Base-by-base conservation (phyloP, 495 filamentous ascomycete genomes). In the Letharia lupina region DNA sequence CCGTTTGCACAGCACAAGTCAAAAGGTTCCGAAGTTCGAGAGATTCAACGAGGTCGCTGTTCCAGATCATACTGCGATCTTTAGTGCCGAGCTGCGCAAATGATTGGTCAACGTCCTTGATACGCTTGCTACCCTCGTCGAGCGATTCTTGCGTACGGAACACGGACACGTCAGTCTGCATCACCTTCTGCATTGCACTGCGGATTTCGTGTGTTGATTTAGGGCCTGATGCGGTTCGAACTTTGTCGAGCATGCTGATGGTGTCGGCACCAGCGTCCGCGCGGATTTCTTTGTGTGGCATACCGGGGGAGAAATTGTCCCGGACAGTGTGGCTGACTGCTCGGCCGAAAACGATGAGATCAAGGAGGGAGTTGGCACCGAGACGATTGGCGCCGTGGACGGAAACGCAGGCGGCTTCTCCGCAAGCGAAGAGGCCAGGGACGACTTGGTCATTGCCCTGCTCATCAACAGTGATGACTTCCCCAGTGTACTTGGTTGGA, bases 11-110 rank as follows among this genome's bases (percentile, higher is more conserved):
- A 84, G 93, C 93, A 86, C 93, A 98, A 73, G 93, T 97, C 71
- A 98, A 79, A 69, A 98, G 75, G 76, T 98, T 98, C 70, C 91
- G 82, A 72, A 97, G 82, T 79, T 98, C 93, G 52, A 98, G 84
- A 39, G 92, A 95, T 85, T 98, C 93, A 63, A 96, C 89, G 40
- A 98, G 84, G 72, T 98, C 93, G 47, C 89, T 91, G 86, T 98
- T 98, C 93, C 93, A 98, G 81, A 98, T 96, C 94, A 98, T 96
- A 85, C 90, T 93, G 73, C 93, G 89, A 77, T 98, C 93, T 83
- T 95, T 96, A 77, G 89, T 96, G 72, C 90, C 90, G 67, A 97
- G 86, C 74, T 96, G 84, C 64, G 77, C 74, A 79, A 89, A 98
- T 68, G 80, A 86, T 72, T 85, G 77, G 75, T 98, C 94, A 70